phyloP scores from a whole-genome alignment of 768 basidiomycete species.

The Pleurotus platypus region DNA sequence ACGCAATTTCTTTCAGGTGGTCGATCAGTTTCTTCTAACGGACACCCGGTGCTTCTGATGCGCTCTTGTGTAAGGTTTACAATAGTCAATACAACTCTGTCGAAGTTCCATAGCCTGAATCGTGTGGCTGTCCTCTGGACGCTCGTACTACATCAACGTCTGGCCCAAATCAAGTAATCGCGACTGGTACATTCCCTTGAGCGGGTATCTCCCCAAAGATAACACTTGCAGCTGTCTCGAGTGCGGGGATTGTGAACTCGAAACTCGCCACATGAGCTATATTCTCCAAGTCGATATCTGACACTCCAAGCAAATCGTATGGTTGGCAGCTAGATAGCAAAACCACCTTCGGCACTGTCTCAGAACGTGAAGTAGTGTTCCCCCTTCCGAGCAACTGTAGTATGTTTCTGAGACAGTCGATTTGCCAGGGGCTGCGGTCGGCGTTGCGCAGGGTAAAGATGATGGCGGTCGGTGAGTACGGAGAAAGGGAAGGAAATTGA shows the following conservation, averaged over 20 bases:
- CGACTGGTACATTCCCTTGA: neutral
- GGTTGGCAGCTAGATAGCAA: constrained; percentile 63
- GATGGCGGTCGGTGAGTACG: constrained; percentile 24
- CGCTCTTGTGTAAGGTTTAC: too few species aligned
- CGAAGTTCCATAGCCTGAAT: too few species aligned
- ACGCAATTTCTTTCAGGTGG: too few species aligned
- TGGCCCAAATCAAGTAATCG: too few species aligned
- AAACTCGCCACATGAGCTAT: constrained; percentile 47
- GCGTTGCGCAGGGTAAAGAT: constrained; percentile 61
- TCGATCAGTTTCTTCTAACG: too few species aligned
- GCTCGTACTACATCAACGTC: too few species aligned
- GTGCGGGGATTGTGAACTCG: constrained; percentile 53
- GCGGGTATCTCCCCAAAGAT: constrained; percentile 33
- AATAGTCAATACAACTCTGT: too few species aligned
- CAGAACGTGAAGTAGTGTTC: neutral
- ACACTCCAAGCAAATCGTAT: constrained; percentile 46
- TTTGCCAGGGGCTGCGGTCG: constrained; percentile 50
- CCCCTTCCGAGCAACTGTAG: constrained; percentile 2
- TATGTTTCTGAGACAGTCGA: constrained; percentile 31
- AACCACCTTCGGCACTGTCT: constrained; percentile 29
- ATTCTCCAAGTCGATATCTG: constrained; percentile 16
- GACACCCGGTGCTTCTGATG: too few species aligned
- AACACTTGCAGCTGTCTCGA: constrained; percentile 39
- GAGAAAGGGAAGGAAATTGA: constrained; percentile 4
- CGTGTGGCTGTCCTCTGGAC: too few species aligned